Percentiles rank a stretch among this genome's conserved stretches.
These are phyloP conservation scores for Diaporthe helianthi DNA, from an alignment of 2,329 filamentous ascomycete genomes.

Conservation along the genomic window DNA sequence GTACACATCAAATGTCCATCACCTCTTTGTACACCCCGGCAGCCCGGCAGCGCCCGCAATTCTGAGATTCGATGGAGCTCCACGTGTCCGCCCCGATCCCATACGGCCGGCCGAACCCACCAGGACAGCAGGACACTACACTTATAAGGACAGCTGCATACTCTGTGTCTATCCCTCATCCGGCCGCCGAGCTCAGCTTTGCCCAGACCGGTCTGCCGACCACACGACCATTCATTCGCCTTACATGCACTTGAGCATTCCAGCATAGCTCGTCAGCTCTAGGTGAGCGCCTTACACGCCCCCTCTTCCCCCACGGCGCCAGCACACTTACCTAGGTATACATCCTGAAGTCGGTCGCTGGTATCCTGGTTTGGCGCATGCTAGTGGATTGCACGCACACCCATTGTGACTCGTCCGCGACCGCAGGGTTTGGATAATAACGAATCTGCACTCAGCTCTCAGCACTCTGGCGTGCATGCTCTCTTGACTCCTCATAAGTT, in stretches of 20 bases:
- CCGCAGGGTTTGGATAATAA: not conserved
- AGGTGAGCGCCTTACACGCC: not conserved
- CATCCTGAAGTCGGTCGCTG: not conserved
- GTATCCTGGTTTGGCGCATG: not conserved
- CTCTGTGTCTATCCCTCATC: not conserved
- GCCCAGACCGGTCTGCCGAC: slow-evolving; percentile 7
- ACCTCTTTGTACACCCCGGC: slow-evolving; percentile 2
- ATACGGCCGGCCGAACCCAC: not conserved
- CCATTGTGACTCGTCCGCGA: not conserved
- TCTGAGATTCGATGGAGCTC: not conserved
- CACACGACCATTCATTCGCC: too few relatives aligned
- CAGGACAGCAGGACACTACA: not conserved
- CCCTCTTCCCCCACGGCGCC: not conserved
- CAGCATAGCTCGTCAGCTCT: slow-evolving; percentile 1
- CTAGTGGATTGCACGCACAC: slow-evolving; percentile 11
- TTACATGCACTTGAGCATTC: not conserved
- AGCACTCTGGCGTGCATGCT: not conserved
- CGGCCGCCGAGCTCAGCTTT: not conserved
- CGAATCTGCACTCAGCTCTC: not conserved
- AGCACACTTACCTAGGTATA: not conserved
- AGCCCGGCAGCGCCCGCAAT: slow-evolving; percentile 8
- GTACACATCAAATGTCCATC: not conserved
- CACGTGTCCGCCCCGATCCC: slow-evolving; percentile 3
- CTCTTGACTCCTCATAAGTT: not conserved
- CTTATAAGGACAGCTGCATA: too few relatives aligned